Base-by-base conservation (phyloP, 1,284 basidiomycete genomes). In the Tylopilus sp. region DNA sequence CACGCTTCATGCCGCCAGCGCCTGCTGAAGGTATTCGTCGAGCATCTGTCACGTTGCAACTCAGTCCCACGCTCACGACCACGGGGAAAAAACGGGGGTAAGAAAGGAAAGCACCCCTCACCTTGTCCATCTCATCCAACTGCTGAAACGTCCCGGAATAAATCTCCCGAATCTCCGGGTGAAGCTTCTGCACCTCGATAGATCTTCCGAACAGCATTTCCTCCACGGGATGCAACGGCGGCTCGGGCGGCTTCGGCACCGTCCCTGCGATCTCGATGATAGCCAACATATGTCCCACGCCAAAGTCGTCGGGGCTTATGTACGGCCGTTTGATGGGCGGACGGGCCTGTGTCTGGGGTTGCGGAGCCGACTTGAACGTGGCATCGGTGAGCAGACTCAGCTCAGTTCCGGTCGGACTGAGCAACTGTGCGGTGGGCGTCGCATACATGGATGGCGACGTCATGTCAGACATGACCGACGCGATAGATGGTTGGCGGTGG, bases 261-360 rank as follows among this genome's bases (percentile, higher is more conserved):
- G 47, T 57, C 31, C 84, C 85, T 31, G 81, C 79, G 33, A 82
- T 80, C 63, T 91, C 83, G 53, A 95, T 92, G 44, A 94, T 77
- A 11, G 89, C 85, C 76, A 94, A 80, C 86, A 95, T 91, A 50
- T 85, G 78, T 14, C 82, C 75, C 36, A 94, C 74, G 2, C 92
- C 93, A 70, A 94, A 94, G 68, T 94, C 90, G 63, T 92, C 86
- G 57, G 81, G 82, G 24, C 88, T 84, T 40, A 90, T 71, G 26
- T 84, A 69, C 10, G 81, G 74, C 46, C 69, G 76, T 51, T 75
- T 75, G 48, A 64, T 60, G 10, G 41, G n/a, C 10, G 22, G 19
- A 1, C 53, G 57, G 1, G 35, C 13, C 10, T 28, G 55, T 3
- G 51, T 6, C 20, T 33, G 59, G 2, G 35, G 31, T 4, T 29